Base-by-base conservation (phyloP, 345 rosid species). In the Raphanus raphanistrum region DNA sequence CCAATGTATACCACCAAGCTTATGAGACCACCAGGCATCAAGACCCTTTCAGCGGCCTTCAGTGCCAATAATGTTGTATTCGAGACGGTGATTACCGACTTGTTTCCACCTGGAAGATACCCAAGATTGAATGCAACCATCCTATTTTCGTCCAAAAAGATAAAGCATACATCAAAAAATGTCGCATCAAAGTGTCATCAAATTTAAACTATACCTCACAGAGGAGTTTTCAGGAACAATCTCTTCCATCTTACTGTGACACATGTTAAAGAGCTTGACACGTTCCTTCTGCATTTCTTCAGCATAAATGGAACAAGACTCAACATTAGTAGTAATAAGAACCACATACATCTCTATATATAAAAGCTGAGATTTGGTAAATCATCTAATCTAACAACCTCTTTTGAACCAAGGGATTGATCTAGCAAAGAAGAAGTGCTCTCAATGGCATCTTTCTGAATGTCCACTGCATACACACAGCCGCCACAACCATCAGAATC, bases 111-210 rank as follows among this genome's bases (percentile, higher is more conserved):
- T 13, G 98, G 98, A 86, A 92, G 97, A 77, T 89, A 94, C 25
- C 98, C 98, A 79, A 94, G 81, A 83, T 94, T 94, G 86, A 94
- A 92, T 26, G 95, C 92, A 57, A 94, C 90, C 77, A 90, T 90
- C 85, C 98, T 92, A 70, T 9, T 60, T 68, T 35, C 65, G 70
- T 31, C 16, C 4, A 38, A 8, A 5, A 13, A 67, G 29, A 71
- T 16, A 6, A 21, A 21, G 21, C 38, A 29, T 29, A 13, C 65
- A 61, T 60, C 64, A 60, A 28, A 60, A 21, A 21, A 21, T 21
- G 21, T 21, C 1, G 21, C 21, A 21, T 21, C 21, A 54, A 61
- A 76, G 36, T 4, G 55, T 31, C 45, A 66, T 10, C 26, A 3
- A 26, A 48, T 12, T 28, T 16, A 35, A 1, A 48, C 1, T 48